Base-by-base conservation (phyloP, 2,329 filamentous ascomycete genomes). In the Aulographum hederae region DNA sequence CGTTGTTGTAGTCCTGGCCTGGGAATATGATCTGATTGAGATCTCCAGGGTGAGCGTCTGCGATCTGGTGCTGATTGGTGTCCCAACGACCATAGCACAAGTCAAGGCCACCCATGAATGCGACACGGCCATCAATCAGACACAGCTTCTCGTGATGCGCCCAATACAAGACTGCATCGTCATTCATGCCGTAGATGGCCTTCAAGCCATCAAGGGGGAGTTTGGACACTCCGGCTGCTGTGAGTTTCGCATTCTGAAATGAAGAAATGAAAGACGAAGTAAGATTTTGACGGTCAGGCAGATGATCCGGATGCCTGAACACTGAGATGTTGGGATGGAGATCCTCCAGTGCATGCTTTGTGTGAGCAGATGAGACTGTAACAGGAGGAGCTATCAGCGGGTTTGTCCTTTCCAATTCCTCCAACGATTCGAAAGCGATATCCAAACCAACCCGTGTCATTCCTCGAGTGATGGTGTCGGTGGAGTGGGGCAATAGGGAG, bases 1-100 rank as follows among this genome's bases (percentile, higher is more conserved):
- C 81, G 42, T 93, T 92, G 56, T 93, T 93, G 59, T 80, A 93
- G 45, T 93, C 85, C 47, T 93, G 85, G 1, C 85, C 84, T 0
- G 82, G 80, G 51, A 86, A 93, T 8, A 93, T 53, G 27, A 80
- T 81, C 17, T 68, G 60, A 36, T 81, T 70, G 16, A 91, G 49
- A 48, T 92, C 69, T 3, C 69, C 70, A 0, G 82, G 81, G 47
- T 93, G 84, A 11, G 73, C 74, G 52, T 91, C 82, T 3, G 82
- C 70, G 39, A 93, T 82, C 1, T 78, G 70, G 49, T 94, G 85
- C 58, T 76, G 73, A 50, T 73, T 74, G 5, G 80, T 91, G 44
- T 93, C 84, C 69, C 79, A 93, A 46, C 84, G 67, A 21, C 84
- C 84, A 44, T 84, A 93, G 48, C 54, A 93, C 44, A 92, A 62